These are phyloP conservation scores for Acanthamoeba lenticulata DNA, from an alignment of 208 protist species.

Conservation along the genomic window DNA sequence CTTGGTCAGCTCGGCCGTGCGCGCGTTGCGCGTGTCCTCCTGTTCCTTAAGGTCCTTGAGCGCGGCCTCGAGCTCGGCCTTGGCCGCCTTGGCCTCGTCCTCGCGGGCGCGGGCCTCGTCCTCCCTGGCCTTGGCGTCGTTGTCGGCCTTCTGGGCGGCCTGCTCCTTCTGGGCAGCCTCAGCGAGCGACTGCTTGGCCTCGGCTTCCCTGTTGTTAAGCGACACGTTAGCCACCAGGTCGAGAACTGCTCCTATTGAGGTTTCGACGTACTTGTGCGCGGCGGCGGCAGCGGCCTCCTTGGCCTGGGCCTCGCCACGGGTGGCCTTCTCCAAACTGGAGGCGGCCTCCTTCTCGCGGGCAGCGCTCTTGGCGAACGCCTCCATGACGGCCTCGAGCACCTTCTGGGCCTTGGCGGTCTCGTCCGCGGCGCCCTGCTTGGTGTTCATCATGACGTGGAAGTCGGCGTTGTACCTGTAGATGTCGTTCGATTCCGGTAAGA, in stretches of 20 bases:
- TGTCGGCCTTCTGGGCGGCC: background rate
- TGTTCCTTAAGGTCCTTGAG: slow-evolving; percentile 66
- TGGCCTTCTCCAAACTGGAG: background rate
- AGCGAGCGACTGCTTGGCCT: background rate
- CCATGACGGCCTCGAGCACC: background rate
- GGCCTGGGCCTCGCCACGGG: background rate
- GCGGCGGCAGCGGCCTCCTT: background rate
- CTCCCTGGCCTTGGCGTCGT: background rate
- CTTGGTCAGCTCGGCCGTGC: slow-evolving; percentile 45
- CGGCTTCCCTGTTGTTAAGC: background rate
- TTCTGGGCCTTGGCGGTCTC: slow-evolving; percentile 61
- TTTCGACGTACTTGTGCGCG: background rate
- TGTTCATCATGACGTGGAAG: slow-evolving; percentile 16
- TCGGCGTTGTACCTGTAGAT: slow-evolving; percentile 36
- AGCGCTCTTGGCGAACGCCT: slow-evolving; percentile 15
- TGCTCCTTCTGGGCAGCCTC: background rate
- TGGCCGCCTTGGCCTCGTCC: background rate
- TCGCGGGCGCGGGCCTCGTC: slow-evolving; percentile 32
- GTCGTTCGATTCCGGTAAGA: background rate
- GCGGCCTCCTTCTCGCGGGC: background rate
- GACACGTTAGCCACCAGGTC: background rate
- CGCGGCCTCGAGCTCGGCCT: slow-evolving; percentile 62
- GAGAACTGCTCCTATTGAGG: background rate
- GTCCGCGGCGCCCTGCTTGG: slow-evolving; percentile 16
- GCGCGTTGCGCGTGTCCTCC: slow-evolving; percentile 24